These are phyloP conservation scores for Fragilaria crotonensis DNA, from an alignment of 108 stramenopile genomes.

Conservation along the genomic window DNA sequence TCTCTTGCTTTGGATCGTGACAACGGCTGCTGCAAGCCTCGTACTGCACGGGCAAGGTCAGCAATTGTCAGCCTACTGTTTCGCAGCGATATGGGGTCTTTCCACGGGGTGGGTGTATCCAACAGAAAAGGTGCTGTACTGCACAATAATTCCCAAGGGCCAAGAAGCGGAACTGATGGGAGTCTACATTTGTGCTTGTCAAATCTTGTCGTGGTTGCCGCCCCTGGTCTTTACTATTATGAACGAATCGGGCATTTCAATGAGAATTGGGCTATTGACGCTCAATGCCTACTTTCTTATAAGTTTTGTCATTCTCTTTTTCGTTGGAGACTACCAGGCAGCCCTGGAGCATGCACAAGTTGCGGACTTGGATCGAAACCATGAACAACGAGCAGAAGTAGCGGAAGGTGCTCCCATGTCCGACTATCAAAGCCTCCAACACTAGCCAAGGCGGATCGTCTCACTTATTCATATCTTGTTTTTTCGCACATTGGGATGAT, in stretches of 20 bases:
- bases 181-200: conserved; percentile 24
- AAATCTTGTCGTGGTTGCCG: conserved; percentile 50
- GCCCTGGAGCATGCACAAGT: background rate
- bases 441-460: no score
- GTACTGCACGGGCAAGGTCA: background rate
- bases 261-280: conserved; percentile 27
- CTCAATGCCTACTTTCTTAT: conserved; percentile 25
- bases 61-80: background rate
- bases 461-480: no score
- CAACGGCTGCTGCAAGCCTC: background rate
- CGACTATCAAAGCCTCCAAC: no score
- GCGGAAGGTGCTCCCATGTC: no score
- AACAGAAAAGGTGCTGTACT: conserved; percentile 11
- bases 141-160: conserved; percentile 31
- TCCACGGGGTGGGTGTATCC: conserved; percentile 8
- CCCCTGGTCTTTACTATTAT: conserved; percentile 59
- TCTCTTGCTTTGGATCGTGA: background rate
- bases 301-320: conserved; percentile 8
- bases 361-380: no score
- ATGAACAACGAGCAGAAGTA: no score
- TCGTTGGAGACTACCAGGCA: conserved; percentile 25
- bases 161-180: conserved; percentile 45
- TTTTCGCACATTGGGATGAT: no score
- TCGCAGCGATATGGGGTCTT: conserved; percentile 3
- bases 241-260: conserved; percentile 56